Evolutionary conservation across 2,329 filamentous ascomycete genomes (phyloP).

Genomic region (Cladosporium sp.): DNA sequence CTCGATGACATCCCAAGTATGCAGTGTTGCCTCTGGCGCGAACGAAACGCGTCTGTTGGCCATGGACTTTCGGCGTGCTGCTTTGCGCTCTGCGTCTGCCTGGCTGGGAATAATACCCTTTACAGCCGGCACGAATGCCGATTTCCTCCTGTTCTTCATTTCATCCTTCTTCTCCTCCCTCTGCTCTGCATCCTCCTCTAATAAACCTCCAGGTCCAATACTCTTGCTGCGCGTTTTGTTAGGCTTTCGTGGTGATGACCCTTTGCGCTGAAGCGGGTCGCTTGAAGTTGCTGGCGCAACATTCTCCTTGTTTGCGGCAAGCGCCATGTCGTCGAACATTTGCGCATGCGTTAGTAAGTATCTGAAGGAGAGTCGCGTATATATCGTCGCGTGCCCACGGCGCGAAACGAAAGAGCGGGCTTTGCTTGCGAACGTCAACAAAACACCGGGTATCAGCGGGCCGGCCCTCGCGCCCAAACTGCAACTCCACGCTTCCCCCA

Average conservation of each 20-base stretch:
- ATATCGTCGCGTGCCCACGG: background rate
- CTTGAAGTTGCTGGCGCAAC: conserved; percentile 27
- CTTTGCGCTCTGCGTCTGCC: conserved; percentile 62
- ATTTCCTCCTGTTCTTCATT: conserved; percentile 32
- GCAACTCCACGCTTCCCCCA: too few relatives aligned
- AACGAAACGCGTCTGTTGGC: conserved; percentile 92
- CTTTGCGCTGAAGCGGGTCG: conserved; percentile 28
- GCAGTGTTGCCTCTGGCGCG: conserved; percentile 90
- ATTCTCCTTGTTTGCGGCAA: conserved; percentile 30
- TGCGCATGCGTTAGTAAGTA: conserved; percentile 10
- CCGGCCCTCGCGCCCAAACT: too few relatives aligned
- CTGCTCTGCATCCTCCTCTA: conserved; percentile 64
- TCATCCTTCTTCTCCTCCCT: conserved; percentile 21
- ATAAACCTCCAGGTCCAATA: conserved; percentile 83
- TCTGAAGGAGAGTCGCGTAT: background rate
- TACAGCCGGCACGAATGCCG: conserved; percentile 44
- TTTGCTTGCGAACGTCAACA: background rate
- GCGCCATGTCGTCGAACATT: conserved; percentile 16
- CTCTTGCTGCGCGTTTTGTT: conserved; percentile 86
- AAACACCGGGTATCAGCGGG: background rate
- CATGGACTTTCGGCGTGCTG: conserved; percentile 69
- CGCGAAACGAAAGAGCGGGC: background rate
- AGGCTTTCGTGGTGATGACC: conserved; percentile 32
- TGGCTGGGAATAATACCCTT: conserved; percentile 53
- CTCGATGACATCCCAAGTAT: conserved; percentile 94